phyloP scores from a whole-genome alignment of 2,329 filamentous ascomycete species.

The Fusarium pseudoanthophilum region DNA sequence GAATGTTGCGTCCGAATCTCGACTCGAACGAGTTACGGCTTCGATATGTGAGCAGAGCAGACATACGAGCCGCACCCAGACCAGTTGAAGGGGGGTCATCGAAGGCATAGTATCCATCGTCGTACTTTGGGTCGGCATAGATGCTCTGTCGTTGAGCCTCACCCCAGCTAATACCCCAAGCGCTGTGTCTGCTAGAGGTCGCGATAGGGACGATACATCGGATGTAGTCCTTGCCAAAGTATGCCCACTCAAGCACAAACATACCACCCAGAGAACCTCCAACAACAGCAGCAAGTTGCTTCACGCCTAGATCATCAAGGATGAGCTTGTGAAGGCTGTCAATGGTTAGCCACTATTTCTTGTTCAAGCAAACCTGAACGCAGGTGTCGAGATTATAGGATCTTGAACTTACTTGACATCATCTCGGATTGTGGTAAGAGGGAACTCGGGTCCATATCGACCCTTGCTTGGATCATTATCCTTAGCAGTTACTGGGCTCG shows the following conservation, averaged over 20 bases:
- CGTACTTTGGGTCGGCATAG: slow-evolving; percentile 98
- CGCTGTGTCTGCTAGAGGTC: slow-evolving; percentile 84
- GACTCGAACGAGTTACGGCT: slow-evolving; percentile 97
- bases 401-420: slow-evolving; percentile 81
- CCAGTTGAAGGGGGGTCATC: slow-evolving; percentile 87
- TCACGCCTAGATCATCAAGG: slow-evolving; percentile 82
- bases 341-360: slow-evolving; percentile 26
- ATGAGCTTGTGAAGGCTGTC: slow-evolving; percentile 79
- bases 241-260: slow-evolving; percentile 92
- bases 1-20: slow-evolving; percentile 91
- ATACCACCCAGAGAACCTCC: slow-evolving; percentile 90
- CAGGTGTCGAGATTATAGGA: not conserved
- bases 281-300: slow-evolving; percentile 80
- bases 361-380: not conserved
- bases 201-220: slow-evolving; percentile 84
- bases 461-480: slow-evolving; percentile 80
- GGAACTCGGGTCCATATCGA: slow-evolving; percentile 94
- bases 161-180: slow-evolving; percentile 92
- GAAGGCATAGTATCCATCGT: slow-evolving; percentile 93
- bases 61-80: slow-evolving; percentile 95
- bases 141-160: slow-evolving; percentile 92
- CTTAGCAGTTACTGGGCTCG: slow-evolving; percentile 89
- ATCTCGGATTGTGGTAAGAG: slow-evolving; percentile 92
- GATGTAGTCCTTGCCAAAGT: slow-evolving; percentile 88
- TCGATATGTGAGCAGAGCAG: slow-evolving; percentile 92